Conservation (phyloP, 1,284 basidiomycete genomes). For the Cystobasidiaceae sp. region DNA sequence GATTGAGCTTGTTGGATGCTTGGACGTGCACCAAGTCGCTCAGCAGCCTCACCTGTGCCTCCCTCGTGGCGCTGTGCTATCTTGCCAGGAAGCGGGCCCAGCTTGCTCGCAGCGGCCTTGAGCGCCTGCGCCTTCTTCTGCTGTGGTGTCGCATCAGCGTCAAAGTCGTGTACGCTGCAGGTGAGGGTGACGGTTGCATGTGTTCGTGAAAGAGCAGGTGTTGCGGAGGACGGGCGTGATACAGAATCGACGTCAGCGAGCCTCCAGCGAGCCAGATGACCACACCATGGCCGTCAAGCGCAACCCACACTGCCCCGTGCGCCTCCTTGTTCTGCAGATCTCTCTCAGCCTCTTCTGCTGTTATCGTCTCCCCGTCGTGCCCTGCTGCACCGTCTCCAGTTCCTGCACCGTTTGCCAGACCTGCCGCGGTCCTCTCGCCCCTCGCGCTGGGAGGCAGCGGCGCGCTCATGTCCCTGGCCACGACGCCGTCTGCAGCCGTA, state of each 20-base stretch:
- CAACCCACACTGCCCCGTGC: conserved; percentile 3
- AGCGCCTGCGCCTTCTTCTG: conserved; percentile 67
- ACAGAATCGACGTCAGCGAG: too few relatives aligned
- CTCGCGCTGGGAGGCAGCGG: not conserved
- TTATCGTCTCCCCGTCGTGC: too few relatives aligned
- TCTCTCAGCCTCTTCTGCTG: not conserved
- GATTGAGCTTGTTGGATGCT: not conserved
- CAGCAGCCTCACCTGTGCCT: conserved; percentile 48
- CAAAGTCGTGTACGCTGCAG: conserved; percentile 60
- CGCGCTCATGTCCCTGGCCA: not conserved
- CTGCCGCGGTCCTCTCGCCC: not conserved
- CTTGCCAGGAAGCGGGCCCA: conserved; percentile 52
- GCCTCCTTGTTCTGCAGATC: not conserved
- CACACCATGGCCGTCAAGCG: not conserved
- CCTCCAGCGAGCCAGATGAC: not conserved
- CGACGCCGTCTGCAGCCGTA: not conserved
- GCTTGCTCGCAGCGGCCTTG: conserved; percentile 53
- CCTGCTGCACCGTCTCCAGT: not conserved
- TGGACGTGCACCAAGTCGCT: not conserved
- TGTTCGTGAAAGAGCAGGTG: not conserved
- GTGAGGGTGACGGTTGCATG: not conserved
- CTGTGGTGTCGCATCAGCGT: conserved; percentile 65
- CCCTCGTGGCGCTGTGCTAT: conserved; percentile 39
- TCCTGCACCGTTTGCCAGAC: not conserved
- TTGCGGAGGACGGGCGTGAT: too few relatives aligned